phyloP scores from a whole-genome alignment of 495 filamentous ascomycete genomes.

The Talaromyces thailandensis region DNA sequence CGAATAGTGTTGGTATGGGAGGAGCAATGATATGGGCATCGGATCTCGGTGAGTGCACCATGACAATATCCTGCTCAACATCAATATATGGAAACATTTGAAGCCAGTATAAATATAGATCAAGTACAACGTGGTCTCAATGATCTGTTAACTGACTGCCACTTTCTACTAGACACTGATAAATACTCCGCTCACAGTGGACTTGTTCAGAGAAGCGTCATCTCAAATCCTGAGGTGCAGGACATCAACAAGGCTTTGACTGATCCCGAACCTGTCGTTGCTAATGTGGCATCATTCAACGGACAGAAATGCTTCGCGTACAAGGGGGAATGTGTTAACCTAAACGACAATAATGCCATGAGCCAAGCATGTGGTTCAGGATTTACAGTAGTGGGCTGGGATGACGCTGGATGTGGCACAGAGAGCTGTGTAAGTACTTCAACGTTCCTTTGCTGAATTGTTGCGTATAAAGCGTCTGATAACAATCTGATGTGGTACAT shows the following conservation, averaged over 20 bases:
- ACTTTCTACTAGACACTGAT: background rate
- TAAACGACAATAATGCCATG: background rate
- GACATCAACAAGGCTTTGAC: background rate
- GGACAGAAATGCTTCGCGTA: background rate
- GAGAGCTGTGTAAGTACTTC: background rate
- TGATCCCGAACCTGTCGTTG: background rate
- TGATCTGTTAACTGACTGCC: background rate
- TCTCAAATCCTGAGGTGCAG: background rate
- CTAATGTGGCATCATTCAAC: background rate
- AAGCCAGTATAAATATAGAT: background rate
- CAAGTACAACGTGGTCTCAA: background rate
- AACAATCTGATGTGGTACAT: background rate
- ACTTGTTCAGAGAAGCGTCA: background rate
- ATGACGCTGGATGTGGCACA: background rate
- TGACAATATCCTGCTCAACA: background rate
- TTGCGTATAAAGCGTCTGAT: background rate
- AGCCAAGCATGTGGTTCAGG: background rate
- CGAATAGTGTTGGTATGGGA: conserved; percentile 19
- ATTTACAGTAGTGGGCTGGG: background rate
- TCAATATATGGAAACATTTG: background rate
- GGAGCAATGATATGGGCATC: conserved; percentile 18
- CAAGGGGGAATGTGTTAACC: background rate
- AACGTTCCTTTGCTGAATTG: background rate
- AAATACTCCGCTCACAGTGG: background rate
- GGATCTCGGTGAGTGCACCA: conserved; percentile 2